phyloP scores from a whole-genome alignment of 192 early-diverging fungal species.

The Coemansia asiatica region DNA sequence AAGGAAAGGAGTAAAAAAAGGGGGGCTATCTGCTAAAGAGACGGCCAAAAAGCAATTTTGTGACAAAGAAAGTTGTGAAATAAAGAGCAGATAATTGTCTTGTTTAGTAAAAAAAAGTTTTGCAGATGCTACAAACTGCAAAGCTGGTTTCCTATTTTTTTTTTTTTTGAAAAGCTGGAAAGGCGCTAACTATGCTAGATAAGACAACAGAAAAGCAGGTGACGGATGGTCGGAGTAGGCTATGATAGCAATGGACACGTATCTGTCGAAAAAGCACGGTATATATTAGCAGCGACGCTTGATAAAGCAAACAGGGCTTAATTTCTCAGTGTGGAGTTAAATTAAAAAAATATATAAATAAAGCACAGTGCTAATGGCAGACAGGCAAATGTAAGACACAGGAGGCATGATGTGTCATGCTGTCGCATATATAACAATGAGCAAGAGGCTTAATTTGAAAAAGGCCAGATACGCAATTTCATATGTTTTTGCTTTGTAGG shows the following conservation, averaged over 20 bases:
- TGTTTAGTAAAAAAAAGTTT: not conserved
- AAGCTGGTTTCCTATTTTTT: no score
- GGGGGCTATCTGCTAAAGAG: not conserved
- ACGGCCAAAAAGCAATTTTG: not conserved
- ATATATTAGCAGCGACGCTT: no score
- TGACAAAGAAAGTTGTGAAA: not conserved
- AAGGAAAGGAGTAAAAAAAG: not conserved
- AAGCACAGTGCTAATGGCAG: not conserved
- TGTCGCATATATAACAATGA: not conserved
- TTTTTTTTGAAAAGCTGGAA: no score
- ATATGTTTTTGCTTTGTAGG: constrained; percentile 5
- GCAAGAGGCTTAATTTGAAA: not conserved
- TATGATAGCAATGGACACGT: no score
- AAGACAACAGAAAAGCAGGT: no score
- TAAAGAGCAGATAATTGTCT: not conserved
- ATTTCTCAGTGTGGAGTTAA: not conserved
- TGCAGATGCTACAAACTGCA: not conserved
- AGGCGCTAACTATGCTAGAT: no score
- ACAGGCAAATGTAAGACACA: constrained; percentile 3
- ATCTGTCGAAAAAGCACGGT: no score
- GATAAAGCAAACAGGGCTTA: not conserved
- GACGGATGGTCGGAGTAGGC: no score
- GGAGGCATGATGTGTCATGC: constrained; percentile 3
- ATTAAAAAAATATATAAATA: no score
- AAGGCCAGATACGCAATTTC: not conserved